Evolutionary conservation across 768 basidiomycete genomes (phyloP).

Genomic region (Inosperma sp.): DNA sequence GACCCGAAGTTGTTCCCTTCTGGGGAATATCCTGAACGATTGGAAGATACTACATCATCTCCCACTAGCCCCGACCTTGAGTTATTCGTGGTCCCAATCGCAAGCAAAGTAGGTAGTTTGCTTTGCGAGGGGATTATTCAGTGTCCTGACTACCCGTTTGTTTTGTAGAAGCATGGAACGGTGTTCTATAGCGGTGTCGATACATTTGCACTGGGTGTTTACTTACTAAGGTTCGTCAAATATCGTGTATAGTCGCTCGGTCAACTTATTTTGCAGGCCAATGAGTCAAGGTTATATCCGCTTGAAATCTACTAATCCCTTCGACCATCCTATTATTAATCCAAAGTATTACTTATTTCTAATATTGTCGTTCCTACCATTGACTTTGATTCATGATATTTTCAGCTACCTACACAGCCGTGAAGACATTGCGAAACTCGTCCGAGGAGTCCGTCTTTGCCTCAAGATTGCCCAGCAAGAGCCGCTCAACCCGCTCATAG

Average conservation of each 20-base stretch:
- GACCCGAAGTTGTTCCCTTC: conserved; percentile 47
- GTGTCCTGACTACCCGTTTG: background rate
- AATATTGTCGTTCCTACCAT: background rate
- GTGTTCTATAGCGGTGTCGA: conserved; percentile 32
- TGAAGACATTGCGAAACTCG: conserved; percentile 41
- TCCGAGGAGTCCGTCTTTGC: conserved; percentile 37
- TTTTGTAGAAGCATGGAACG: conserved; percentile 33
- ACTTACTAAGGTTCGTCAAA: conserved; percentile 35
- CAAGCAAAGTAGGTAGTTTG: conserved; percentile 32
- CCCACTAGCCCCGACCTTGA: conserved; percentile 47
- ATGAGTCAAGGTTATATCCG: conserved; percentile 38
- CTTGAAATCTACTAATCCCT: conserved; percentile 40
- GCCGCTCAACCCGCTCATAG: conserved; percentile 37
- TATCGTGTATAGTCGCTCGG: background rate
- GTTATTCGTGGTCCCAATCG: conserved; percentile 40
- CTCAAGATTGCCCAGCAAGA: conserved; percentile 37
- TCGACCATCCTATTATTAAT: conserved; percentile 40
- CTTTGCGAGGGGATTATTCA: background rate
- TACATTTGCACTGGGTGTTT: conserved; percentile 40
- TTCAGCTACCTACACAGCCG: conserved; percentile 38
- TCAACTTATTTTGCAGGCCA: conserved; percentile 28
- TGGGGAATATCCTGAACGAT: conserved; percentile 30
- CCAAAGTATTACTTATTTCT: conserved; percentile 43
- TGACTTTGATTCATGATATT: background rate
- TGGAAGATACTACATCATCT: conserved; percentile 44